Base-by-base conservation (phyloP, 2,329 filamentous ascomycete species). In the Penicillium decumbens region DNA sequence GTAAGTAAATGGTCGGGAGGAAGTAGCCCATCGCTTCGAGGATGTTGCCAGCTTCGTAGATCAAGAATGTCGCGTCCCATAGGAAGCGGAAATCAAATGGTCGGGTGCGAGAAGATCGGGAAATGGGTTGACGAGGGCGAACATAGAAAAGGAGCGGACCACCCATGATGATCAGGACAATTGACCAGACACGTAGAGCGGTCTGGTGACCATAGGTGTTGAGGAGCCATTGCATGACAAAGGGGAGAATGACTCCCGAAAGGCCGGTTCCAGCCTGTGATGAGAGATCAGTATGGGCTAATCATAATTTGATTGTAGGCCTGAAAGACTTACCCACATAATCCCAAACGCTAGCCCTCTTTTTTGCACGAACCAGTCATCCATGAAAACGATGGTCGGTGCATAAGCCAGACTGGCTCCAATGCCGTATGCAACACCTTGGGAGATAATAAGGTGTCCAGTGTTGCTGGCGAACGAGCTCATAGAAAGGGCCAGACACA, bases 351-450 rank as follows among this genome's bases (percentile, higher is more conserved):
- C 71, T 58, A 62, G 68, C 60, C 74, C 75, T 25, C 67, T 65
- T 12, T 71, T 62, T 55, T 74, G 72, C 7, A 77, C 70, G 62
- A 78, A 80, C 70, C 59, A 83, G 54, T 79, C 74, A 50, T 78
- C 75, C 37, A 79, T 65, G 39, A 73, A 73, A 32, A 73, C 63
- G 24, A 78, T 70, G 1, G 70, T 69, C 0, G 74, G 75, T 8
- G 60, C 76, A 59, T 69, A 81, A 3, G 77, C 63, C 0, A 79
- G 61, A 24, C 72, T 67, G 0, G 78, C 78, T 0, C 77, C 72
- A 12, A 72, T 54, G 0, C 70, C 74, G 15, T 68, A 72, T 8
- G 51, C 53, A 9, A 62, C 51, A 6, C 61, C 61, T 29, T 63
- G 61, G 1, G 60, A 53, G 8, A 59, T 4, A n/a, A 62, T 57